Percentiles rank a stretch among this genome's conserved stretches.
Conservation (phyloP, 2,329 filamentous ascomycete genomes). For the Dendryphion nanum region DNA sequence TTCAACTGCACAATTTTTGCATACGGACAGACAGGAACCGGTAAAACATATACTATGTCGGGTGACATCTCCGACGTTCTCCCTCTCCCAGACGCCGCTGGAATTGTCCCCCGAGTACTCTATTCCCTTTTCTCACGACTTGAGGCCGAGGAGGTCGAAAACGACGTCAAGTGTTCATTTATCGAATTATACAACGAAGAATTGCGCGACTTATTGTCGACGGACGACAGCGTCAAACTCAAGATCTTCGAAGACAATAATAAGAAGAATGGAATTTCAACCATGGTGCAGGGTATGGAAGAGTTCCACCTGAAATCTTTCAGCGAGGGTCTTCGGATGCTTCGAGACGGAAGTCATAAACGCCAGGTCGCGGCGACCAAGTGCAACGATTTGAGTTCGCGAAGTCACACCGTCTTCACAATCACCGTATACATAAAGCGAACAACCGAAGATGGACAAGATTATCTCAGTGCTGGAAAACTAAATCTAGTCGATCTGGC, state of each 20-base stretch:
- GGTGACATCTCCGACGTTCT: slow-evolving; percentile 94
- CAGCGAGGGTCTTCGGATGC: slow-evolving; percentile 78
- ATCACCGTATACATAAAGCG: slow-evolving; percentile 89
- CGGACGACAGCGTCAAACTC: slow-evolving; percentile 79
- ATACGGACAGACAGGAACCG: slow-evolving; percentile 96
- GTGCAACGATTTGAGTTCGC: slow-evolving; percentile 95
- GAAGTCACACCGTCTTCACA: slow-evolving; percentile 96
- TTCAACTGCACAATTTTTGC: slow-evolving; percentile 99
- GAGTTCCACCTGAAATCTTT: slow-evolving; percentile 89
- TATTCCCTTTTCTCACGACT: slow-evolving; percentile 85
- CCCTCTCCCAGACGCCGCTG: slow-evolving; percentile 84
- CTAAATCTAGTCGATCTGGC: slow-evolving; percentile 95
- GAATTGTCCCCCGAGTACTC: slow-evolving; percentile 90
- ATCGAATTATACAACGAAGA: slow-evolving; percentile 99
- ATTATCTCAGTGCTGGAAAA: slow-evolving; percentile 87
- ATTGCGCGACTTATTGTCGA: slow-evolving; percentile 79
- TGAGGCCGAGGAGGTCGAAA: slow-evolving; percentile 72
- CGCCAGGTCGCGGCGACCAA: slow-evolving; percentile 99
- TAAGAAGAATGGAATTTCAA: slow-evolving; percentile 79
- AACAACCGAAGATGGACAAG: slow-evolving; percentile 77
- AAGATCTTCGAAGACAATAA: slow-evolving; percentile 89
- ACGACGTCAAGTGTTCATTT: slow-evolving; percentile 94
- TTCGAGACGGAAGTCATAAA: slow-evolving; percentile 86
- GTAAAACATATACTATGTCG: slow-evolving; percentile 99
- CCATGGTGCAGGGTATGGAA: slow-evolving; percentile 95